phyloP scores from a whole-genome alignment of 495 filamentous ascomycete genomes.

The Hypoxylon fuscum region DNA sequence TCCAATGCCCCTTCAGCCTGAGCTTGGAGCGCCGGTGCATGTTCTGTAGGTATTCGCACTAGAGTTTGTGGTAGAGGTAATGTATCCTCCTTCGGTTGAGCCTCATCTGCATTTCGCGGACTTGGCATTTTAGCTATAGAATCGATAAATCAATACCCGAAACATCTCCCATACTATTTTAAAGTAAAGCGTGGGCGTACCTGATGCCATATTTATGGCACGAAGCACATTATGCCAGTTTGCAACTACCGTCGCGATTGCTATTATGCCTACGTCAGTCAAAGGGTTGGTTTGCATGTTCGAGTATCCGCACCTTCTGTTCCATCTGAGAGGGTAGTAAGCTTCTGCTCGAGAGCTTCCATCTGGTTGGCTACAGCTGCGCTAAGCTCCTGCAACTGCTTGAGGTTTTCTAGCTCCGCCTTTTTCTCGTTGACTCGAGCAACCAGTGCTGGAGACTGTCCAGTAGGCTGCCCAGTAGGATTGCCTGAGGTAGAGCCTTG shows the following conservation, averaged over 20 bases:
- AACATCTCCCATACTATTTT: too few relatives aligned
- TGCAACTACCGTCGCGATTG: constrained; percentile 87
- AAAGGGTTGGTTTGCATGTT: background rate
- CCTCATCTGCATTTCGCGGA: constrained; percentile 54
- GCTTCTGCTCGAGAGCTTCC: constrained; percentile 87
- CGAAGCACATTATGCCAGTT: constrained; percentile 97
- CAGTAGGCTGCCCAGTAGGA: constrained; percentile 52
- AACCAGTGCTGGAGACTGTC: constrained; percentile 83
- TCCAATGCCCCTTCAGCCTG: constrained; percentile 55
- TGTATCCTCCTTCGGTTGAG: constrained; percentile 49
- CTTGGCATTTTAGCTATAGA: constrained; percentile 66
- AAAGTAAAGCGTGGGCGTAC: constrained; percentile 65
- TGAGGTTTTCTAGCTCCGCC: constrained; percentile 88
- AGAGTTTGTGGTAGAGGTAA: constrained; percentile 77
- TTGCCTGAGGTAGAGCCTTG: constrained; percentile 62
- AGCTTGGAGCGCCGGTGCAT: constrained; percentile 65
- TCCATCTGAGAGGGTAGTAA: constrained; percentile 87
- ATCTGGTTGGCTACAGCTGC: constrained; percentile 88
- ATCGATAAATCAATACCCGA: constrained; percentile 17
- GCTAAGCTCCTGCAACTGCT: constrained; percentile 87
- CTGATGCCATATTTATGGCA: constrained; percentile 93
- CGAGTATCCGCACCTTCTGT: constrained; percentile 75
- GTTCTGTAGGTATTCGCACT: constrained; percentile 79
- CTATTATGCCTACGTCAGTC: constrained; percentile 53
- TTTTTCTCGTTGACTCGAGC: constrained; percentile 93